Evolutionary conservation across 2,329 filamentous ascomycete genomes (phyloP), one percentile per base, ranked within the genome.

Genomic region (Xenosphaeropsis pyriputrescens): DNA sequence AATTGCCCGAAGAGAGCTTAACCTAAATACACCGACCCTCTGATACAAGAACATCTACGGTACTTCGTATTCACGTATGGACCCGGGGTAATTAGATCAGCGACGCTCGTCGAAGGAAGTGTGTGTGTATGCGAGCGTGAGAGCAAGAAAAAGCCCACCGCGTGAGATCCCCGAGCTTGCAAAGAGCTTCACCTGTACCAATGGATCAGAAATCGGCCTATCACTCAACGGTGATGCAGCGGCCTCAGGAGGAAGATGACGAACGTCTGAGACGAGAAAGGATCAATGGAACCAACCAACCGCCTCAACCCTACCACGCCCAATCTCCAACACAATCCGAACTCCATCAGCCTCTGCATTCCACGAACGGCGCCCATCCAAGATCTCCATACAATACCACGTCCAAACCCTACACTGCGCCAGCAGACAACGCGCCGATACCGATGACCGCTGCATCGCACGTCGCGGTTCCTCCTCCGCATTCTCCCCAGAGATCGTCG

Each of bases 201-300:
- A 51, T 46, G 50, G 47, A 26, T 26, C 22, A 26, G 12, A 26
- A 52, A 38, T 50, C 48, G 39, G 46, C 45, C 39, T 55, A 46
- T 44, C 50, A 50, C 38, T 43, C 47, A 33, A 52, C 50, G 11
- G 51, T 52, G 42, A 50, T 55, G 51, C 50, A 51, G 43, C 46
- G 47, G 38, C 41, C 45, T 17, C 34, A 42, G 18, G 48, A 50
- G 16, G 48, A 51, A 32, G 48, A 51, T 37, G 50, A 49, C 34
- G 43, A 44, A 43, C 36, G 49, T 42, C 34, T 43, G 43, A 36
- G 40, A 42, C 41, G 46, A 41, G 48, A 47, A 39, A 52, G 46
- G 41, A 46, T 49, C 40, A 50, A 50, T 43, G 47, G 49, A 36
- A 39, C 47, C 29, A 50, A 40, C 44, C 43, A 48, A 41, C 50